Evolutionary conservation across 1,139 yeast species (phyloP), one percentile per base, ranked within the genome.

Genomic region (Wickerhamiella infanticola): DNA sequence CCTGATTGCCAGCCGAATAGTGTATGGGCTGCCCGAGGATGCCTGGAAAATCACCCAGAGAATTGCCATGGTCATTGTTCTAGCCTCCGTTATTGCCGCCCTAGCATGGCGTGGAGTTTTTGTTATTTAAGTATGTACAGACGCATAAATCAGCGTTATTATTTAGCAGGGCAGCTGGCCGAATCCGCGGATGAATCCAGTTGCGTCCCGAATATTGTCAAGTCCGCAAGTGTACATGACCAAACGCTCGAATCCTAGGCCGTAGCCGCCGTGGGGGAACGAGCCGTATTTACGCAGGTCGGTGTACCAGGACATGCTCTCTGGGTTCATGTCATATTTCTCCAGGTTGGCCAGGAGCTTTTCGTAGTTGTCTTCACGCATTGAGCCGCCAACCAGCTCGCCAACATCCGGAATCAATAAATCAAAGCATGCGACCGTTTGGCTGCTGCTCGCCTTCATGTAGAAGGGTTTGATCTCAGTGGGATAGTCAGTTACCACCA

Each of bases 231-330:
- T 65, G 55, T 79, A 88, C 41, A 82, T 77, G 18, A 93, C 63
- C 39, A 90, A 64, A 50, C 99, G 68, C 60, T 93, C 98, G 55
- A 88, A 78, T 0, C 99, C 99, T 69, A 93, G 69, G 0, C 99
- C 99, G 63, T 82, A 93, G 0, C 99, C 99, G 41, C 98, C 98
- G 60, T 88, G 97, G 0, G 96, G 95, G 35, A 80, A 79, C 4
- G 82, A 68, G 0, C 97, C 98, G 53, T 82, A 79, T 51, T 68
- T 67, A 48, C 98, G 69, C 7, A 82, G 68, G 3, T 77, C 73
- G 31, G 81, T 57, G 59, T 88, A 93, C 99, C 99, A 93, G 33
- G 73, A 68, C 63, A 88, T 64, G 11, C 79, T 79, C 1, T 66
- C 69, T 5, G 59, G 43, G 4, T 64, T 52, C 58, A 78, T 74